phyloP scores from a whole-genome alignment of 2,329 filamentous ascomycete genomes.

The Dactylellina drechsleri region DNA sequence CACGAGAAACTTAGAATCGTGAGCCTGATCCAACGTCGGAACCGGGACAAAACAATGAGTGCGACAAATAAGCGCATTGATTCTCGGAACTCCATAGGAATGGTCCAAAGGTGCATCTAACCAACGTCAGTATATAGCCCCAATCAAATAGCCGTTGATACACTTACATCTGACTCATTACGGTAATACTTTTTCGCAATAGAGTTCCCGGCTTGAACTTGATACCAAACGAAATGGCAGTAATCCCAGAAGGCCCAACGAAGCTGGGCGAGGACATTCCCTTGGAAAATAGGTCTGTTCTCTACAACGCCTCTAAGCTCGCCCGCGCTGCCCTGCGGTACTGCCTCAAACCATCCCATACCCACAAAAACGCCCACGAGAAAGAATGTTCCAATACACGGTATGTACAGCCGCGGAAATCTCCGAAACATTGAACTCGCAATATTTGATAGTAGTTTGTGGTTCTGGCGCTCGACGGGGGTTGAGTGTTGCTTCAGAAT shows the following conservation, averaged over 20 bases:
- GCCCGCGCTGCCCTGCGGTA: neutral
- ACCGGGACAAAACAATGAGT: constrained; percentile 61
- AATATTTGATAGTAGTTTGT: neutral
- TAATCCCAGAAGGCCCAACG: constrained; percentile 7
- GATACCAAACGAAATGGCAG: neutral
- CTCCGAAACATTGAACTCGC: constrained; percentile 18
- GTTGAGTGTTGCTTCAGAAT: constrained; percentile 5
- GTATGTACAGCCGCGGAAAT: constrained; percentile 7
- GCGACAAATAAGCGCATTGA: constrained; percentile 64
- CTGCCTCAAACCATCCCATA: constrained; percentile 15
- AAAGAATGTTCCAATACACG: constrained; percentile 7
- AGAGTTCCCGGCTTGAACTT: neutral
- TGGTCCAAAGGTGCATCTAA: constrained; percentile 64
- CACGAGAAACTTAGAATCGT: neutral
- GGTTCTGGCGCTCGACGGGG: constrained; percentile 7
- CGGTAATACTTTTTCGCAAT: neutral
- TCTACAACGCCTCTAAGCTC: constrained; percentile 7
- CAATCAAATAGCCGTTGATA: constrained; percentile 57
- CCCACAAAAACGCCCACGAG: constrained; percentile 12
- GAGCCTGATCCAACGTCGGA: constrained; percentile 61
- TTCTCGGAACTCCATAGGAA: constrained; percentile 65
- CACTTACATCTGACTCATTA: constrained; percentile 25
- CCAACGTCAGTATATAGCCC: constrained; percentile 53
- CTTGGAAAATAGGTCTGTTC: neutral
- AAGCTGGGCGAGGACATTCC: constrained; percentile 2